Evolutionary conservation across 1,284 basidiomycete genomes (phyloP).

Genomic region (Cryptococcus deneoformans): DNA sequence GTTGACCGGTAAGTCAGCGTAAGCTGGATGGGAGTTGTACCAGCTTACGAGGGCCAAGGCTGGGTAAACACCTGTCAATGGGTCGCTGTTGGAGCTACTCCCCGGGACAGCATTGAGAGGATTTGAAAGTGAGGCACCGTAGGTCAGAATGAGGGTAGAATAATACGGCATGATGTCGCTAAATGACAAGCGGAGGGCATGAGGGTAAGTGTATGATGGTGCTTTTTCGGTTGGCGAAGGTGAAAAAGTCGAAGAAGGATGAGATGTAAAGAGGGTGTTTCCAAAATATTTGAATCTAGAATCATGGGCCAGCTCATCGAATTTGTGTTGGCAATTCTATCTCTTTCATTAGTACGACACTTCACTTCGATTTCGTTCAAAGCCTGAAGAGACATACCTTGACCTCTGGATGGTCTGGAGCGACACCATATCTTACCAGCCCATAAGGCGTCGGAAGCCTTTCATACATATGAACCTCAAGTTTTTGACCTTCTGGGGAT

Average conservation of each 20-base stretch:
- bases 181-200: constrained; percentile 50
- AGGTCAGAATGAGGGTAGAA: constrained; percentile 53
- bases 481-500: constrained; percentile 46
- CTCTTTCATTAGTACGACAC: neutral
- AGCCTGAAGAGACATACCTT: constrained; percentile 60
- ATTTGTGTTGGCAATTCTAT: constrained; percentile 97
- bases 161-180: constrained; percentile 50
- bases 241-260: constrained; percentile 20
- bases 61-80: constrained; percentile 61
- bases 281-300: constrained; percentile 84
- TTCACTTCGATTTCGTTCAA: neutral
- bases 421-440: constrained; percentile 92
- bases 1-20: constrained; percentile 48
- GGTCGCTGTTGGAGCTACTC: constrained; percentile 55
- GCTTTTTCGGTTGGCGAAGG: constrained; percentile 16
- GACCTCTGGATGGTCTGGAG: constrained; percentile 98
- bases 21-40: constrained; percentile 90
- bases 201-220: constrained; percentile 47
- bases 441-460: constrained; percentile 92
- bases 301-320: constrained; percentile 70
- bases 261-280: constrained; percentile 69
- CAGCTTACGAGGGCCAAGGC: constrained; percentile 90
- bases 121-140: constrained; percentile 50
- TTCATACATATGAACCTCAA: constrained; percentile 86
- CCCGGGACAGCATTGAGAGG: constrained; percentile 51